phyloP scores from a whole-genome alignment of 139 green algal species.

The Chlorella sp. region DNA sequence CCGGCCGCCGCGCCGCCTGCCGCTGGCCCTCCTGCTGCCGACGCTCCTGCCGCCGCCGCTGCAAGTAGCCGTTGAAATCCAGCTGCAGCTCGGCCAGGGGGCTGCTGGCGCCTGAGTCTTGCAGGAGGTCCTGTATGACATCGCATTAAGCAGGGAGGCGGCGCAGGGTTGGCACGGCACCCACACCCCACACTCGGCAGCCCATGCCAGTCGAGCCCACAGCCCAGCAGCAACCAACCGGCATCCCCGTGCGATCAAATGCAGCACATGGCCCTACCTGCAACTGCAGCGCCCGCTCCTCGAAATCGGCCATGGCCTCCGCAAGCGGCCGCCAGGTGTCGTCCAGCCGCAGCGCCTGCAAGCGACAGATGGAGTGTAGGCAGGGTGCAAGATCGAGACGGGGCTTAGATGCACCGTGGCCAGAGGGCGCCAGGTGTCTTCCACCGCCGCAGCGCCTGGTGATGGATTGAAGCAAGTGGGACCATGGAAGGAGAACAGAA shows the following conservation, averaged over 20 bases:
- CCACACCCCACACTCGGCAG: too few species aligned
- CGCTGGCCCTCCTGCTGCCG: not conserved
- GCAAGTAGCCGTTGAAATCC: slow-evolving; percentile 25
- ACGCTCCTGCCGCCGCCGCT: not conserved
- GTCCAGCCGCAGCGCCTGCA: slow-evolving; percentile 21
- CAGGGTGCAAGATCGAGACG: not conserved
- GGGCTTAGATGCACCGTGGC: not conserved
- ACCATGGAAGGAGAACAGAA: not conserved
- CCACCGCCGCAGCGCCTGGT: too few species aligned
- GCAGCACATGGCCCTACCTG: not conserved
- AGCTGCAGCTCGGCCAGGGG: slow-evolving; percentile 26
- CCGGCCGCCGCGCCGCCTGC: not conserved
- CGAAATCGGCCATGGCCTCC: not conserved
- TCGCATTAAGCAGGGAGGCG: too few species aligned
- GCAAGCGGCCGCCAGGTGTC: slow-evolving; percentile 15
- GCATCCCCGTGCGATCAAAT: too few species aligned
- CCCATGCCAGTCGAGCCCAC: too few species aligned
- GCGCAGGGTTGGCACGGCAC: too few species aligned
- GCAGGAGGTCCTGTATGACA: not conserved
- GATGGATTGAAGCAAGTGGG: not conserved
- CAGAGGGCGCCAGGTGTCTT: not conserved
- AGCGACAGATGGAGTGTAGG: not conserved
- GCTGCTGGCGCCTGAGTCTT: not conserved
- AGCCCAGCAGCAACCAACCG: too few species aligned
- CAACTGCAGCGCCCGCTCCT: slow-evolving; percentile 9